Percentiles rank a stretch among this genome's conserved stretches.
phyloP scores from a whole-genome alignment of 768 basidiomycete species.

The Leccinellum rugosiceps region DNA sequence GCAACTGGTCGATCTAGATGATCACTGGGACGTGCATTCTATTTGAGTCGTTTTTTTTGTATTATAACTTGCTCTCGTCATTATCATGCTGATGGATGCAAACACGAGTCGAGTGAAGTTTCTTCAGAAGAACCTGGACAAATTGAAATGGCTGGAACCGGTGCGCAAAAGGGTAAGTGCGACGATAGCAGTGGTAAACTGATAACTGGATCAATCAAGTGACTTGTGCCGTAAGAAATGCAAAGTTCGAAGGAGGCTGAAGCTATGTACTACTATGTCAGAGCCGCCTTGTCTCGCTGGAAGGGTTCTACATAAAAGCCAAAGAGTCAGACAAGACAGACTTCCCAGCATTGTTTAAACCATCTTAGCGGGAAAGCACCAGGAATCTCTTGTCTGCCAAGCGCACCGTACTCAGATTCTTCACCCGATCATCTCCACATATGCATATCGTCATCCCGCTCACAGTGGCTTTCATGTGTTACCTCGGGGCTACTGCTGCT shows the following conservation, averaged over 20 bases:
- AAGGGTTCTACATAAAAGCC: neutral
- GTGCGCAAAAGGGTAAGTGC: too few species aligned
- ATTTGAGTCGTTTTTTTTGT: neutral
- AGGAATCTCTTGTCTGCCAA: neutral
- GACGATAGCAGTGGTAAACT: neutral
- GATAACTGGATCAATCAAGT: neutral
- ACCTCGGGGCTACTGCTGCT: neutral
- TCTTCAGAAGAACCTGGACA: too few species aligned
- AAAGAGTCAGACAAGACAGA: neutral
- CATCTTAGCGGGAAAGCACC: neutral
- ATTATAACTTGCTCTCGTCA: neutral
- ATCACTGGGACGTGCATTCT: neutral
- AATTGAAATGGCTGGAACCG: neutral
- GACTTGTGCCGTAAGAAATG: neutral
- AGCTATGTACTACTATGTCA: neutral
- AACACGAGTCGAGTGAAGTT: neutral
- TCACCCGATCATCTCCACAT: neutral
- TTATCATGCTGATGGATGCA: neutral
- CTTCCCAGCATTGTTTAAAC: neutral
- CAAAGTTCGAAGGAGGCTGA: neutral
- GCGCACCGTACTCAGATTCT: neutral
- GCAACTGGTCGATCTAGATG: neutral
- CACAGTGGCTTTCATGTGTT: neutral
- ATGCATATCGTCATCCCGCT: neutral
- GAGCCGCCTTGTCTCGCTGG: neutral